Conservation (phyloP, 306 rosid species). For the Casuarina equisetifolia region DNA sequence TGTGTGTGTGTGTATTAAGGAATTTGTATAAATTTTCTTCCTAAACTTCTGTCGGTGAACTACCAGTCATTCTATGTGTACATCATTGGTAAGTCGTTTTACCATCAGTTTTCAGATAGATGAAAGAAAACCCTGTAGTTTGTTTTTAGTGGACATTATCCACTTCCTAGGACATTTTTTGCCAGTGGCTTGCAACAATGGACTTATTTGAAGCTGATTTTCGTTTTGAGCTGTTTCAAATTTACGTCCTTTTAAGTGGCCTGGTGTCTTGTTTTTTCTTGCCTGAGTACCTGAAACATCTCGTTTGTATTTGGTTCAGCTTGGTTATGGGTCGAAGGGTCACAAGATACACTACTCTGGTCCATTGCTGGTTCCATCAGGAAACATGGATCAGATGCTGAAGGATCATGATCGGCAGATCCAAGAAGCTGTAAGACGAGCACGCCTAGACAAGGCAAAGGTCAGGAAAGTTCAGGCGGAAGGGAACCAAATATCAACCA, state of each 20-base stretch:
- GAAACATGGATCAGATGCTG: slow-evolving; percentile 95
- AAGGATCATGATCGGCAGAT: slow-evolving; percentile 97
- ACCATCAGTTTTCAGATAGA: neutral
- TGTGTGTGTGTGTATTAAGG: no score
- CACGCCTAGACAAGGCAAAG: slow-evolving; percentile 90
- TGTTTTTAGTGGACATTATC: neutral
- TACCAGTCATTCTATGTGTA: neutral
- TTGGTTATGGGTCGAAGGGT: slow-evolving; percentile 89
- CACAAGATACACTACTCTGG: slow-evolving; percentile 97
- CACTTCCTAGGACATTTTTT: neutral
- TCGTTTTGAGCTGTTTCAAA: neutral
- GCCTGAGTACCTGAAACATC: neutral
- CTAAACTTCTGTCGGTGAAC: neutral
- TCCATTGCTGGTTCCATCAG: slow-evolving; percentile 87
- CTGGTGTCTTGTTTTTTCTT: neutral
- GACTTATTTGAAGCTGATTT: neutral
- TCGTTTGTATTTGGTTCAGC: slow-evolving; percentile 41
- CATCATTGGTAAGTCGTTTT: neutral
- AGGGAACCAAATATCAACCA: slow-evolving; percentile 63
- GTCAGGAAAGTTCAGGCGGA: slow-evolving; percentile 76
- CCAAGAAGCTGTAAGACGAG: slow-evolving; percentile 90
- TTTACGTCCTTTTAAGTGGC: neutral
- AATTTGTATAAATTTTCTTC: neutral
- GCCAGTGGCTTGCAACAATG: neutral
- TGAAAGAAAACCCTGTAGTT: neutral